phyloP scores from a whole-genome alignment of 169 alveolate species.

The Theileria parva region DNA sequence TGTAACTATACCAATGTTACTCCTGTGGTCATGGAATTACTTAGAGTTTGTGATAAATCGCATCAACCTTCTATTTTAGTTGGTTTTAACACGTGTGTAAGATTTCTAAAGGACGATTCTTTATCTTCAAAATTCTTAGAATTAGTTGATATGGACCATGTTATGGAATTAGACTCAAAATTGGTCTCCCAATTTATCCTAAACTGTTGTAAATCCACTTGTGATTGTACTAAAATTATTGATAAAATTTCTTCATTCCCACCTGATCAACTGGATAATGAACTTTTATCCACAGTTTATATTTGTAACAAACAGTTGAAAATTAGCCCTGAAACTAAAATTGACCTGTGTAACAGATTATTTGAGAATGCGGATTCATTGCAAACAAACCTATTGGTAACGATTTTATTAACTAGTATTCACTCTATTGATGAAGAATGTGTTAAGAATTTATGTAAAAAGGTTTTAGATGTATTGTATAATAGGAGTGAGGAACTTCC shows the following conservation, averaged over 20 bases:
- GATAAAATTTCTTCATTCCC: neutral
- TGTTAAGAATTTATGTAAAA: neutral
- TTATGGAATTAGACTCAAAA: neutral
- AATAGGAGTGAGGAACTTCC: neutral
- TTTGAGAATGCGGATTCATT: neutral
- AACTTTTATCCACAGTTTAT: neutral
- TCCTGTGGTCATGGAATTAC: neutral
- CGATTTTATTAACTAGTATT: neutral
- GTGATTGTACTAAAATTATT: neutral
- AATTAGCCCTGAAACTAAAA: neutral
- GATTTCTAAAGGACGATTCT: constrained; percentile 21
- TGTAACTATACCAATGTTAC: constrained; percentile 27
- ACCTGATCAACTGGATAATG: neutral
- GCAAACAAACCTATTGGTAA: neutral
- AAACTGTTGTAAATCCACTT: neutral
- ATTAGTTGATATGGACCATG: constrained; percentile 27
- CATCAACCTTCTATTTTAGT: neutral
- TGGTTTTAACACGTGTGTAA: constrained; percentile 3
- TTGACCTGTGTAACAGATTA: neutral
- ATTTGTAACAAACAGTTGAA: neutral
- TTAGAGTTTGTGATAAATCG: neutral
- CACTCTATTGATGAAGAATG: neutral
- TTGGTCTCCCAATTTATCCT: neutral
- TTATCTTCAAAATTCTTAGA: constrained; percentile 10
- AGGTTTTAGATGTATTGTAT: neutral